phyloP scores from a whole-genome alignment of 805 yeast species.

The Barnettozyma siamensis region DNA sequence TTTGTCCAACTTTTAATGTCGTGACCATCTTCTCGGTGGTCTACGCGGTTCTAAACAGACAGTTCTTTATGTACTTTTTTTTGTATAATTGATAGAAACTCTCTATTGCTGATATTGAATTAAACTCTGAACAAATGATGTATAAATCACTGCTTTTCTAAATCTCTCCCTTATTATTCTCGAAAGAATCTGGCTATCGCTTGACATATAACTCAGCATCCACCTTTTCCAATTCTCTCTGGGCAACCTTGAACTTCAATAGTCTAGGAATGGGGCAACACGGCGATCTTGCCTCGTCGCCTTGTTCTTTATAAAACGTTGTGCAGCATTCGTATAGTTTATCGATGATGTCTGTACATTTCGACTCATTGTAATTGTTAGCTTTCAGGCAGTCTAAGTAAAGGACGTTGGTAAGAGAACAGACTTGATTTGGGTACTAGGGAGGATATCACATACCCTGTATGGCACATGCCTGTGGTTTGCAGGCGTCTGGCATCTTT shows the following conservation, averaged over 20 bases:
- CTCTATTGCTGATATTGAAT: too few species aligned
- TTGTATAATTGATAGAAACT: not conserved
- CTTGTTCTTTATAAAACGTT: constrained; percentile 54
- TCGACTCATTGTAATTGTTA: constrained; percentile 63
- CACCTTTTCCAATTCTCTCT: constrained; percentile 47
- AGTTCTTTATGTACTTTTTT: constrained; percentile 22
- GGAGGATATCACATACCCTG: constrained; percentile 42
- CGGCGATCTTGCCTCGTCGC: constrained; percentile 53
- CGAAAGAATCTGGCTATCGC: not conserved
- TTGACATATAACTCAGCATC: constrained; percentile 48
- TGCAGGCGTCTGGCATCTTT: constrained; percentile 45
- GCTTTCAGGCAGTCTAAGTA: constrained; percentile 57
- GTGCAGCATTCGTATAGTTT: constrained; percentile 71
- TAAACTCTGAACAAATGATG: too few species aligned
- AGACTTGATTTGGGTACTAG: not conserved
- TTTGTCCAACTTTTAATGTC: constrained; percentile 49
- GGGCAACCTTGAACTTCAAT: constrained; percentile 58
- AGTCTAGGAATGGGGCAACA: constrained; percentile 75
- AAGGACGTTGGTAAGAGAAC: too few species aligned
- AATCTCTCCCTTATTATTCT: too few species aligned
- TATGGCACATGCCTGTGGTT: constrained; percentile 75
- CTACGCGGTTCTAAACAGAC: constrained; percentile 78
- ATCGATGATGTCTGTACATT: constrained; percentile 66
- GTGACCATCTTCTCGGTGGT: constrained; percentile 35
- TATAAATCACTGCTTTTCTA: not conserved